Base-by-base conservation (phyloP, 148 eudicot species). In the Rhododendron molle region DNA sequence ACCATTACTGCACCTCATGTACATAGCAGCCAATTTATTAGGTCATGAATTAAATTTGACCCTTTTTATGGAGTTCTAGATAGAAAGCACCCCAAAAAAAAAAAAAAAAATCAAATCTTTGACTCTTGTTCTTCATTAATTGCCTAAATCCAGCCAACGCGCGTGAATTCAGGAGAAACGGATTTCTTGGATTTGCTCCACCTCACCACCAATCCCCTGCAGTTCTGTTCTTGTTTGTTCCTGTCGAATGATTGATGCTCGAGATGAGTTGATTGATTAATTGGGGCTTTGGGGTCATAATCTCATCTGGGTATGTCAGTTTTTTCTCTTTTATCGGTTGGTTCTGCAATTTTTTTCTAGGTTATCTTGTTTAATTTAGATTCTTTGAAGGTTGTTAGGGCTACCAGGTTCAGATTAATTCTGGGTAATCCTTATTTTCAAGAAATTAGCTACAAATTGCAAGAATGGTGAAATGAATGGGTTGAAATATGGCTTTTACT, bases 231-330 rank as follows among this genome's bases (percentile, higher is more conserved):
- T 1, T 20, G 23, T 67, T 52, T 28, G 14, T 67, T 52, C 5
- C 50, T 18, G 46, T 26, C 13, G 21, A 81, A 86, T 72, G 67
- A 85, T 72, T 50, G 84, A 81, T 80, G 56, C 78, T 69, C 72
- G 28, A 13, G 15, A 7, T 7, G 60, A 13, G 32, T 83, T 32
- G 77, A 50, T 78, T 47, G 83, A 49, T 85, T 69, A 54, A 69
- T 85, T 15, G 30, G 43, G 44, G 71, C 13, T 65, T 43, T 40
- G 79, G 40, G 43, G 36, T 85, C 69, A 52, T 52, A 65, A 72
- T 86, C 81, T 81, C 69, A 73, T 74, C 85, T 86, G 85, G 88
- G 85, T 58, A 32, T 74, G 56, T 86, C 56, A 52, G 84, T 76
- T 81, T 34, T 69, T 15, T 21, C 79, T 9, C 12, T 72, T 56